phyloP scores from a whole-genome alignment of 768 basidiomycete genomes.

The Lactarius tabidus region DNA sequence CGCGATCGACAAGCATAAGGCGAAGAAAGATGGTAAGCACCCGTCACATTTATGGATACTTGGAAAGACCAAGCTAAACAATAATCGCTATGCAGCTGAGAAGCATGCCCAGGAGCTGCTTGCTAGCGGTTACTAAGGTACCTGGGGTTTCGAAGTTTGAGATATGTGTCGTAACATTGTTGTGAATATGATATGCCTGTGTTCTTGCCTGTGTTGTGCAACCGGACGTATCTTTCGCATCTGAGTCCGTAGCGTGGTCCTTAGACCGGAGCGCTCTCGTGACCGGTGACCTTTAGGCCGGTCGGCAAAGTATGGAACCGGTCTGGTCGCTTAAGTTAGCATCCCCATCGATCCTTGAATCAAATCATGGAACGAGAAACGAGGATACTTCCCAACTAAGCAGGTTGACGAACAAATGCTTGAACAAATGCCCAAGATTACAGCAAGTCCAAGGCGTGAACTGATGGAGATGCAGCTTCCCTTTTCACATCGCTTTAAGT shows the following conservation, averaged over 20 bases:
- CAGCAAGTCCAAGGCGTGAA: too few species aligned
- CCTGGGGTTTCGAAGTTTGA: not conserved
- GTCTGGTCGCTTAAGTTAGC: too few species aligned
- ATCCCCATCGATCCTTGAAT: too few species aligned
- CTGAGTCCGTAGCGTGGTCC: too few species aligned
- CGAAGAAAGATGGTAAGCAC: slow-evolving; percentile 37
- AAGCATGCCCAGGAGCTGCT: not conserved
- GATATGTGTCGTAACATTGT: not conserved
- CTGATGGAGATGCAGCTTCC: not conserved
- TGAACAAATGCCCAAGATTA: too few species aligned
- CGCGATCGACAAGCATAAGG: slow-evolving; percentile 41
- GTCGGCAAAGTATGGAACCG: too few species aligned
- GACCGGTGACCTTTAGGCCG: too few species aligned
- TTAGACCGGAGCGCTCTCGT: too few species aligned
- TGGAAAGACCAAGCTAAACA: not conserved
- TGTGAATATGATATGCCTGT: not conserved
- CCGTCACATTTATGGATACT: not conserved
- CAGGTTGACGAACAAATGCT: too few species aligned
- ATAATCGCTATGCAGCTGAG: not conserved
- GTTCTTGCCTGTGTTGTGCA: not conserved
- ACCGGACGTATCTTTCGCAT: too few species aligned
- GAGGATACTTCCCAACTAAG: too few species aligned
- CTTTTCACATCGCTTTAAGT: not conserved
- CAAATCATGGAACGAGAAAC: too few species aligned
- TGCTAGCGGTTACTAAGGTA: not conserved